Base-by-base conservation (phyloP, 1,284 basidiomycete species). In the Microbotryum intermedium region DNA sequence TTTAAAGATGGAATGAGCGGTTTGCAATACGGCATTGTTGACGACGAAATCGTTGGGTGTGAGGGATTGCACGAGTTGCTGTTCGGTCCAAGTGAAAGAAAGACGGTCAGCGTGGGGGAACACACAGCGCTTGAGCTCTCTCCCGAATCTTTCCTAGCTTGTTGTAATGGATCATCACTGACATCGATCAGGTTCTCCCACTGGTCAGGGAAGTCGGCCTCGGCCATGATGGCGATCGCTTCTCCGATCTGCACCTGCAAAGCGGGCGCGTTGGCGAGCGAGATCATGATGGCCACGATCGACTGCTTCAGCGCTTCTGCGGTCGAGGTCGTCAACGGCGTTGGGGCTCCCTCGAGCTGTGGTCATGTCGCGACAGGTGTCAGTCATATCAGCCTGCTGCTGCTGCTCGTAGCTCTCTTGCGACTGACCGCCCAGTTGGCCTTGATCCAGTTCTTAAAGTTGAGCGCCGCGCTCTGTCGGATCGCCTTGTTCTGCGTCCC, bases 1-100 rank as follows among this genome's bases (percentile, higher is more conserved):
- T 57, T 84, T 82, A 77, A 97, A 97, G 71, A 98, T 97, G 46
- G 90, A 92, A 75, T 97, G 94, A 0, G 91, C 90, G 0, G 93
- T 93, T 70, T 94, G 84, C 43, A 99, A 81, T 9, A 98, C 88
- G 57, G 88, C 89, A 44, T 92, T 80, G 73, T 97, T 94, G 69
- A 90, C 75, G 65, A 85, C 84, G 74, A 88, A 91, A 72, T 97
- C 84, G 21, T 84, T 81, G 10, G 80, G 76, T 16, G 88, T 85
- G 47, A 93, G 79, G 59, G 88, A 88, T 52, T 77, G 72, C 50
- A 93, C 87, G 50, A 95, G 83, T 84, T 90, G 87, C 88, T 93
- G 72, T 26, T 60, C 34, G 3, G 34, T 39, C 3, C 13, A 18
- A 47, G 47, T 50, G 26, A 25, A 73, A 56, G 34, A 48, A 16